Conservation (phyloP, 352 stramenopile genomes). For the Globisporangium cystogenes region DNA sequence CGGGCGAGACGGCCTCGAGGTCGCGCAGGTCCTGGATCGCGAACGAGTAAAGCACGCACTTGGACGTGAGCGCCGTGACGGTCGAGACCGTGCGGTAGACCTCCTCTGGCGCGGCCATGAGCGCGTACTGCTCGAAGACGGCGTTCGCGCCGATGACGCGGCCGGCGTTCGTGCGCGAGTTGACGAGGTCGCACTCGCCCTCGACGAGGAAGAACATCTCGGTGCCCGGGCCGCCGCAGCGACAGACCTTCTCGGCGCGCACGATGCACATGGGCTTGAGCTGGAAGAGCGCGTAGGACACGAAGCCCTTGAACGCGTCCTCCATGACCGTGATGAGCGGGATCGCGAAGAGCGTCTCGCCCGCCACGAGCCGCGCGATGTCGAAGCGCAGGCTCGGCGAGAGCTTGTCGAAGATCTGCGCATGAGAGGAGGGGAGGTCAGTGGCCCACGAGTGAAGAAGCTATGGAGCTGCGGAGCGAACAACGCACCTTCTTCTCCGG, state of each 20-base stretch:
- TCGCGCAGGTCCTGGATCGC: constrained; percentile 68
- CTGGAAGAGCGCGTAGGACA: constrained; percentile 82
- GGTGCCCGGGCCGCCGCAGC: constrained; percentile 51
- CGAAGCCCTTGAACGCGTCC: constrained; percentile 84
- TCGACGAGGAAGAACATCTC: constrained; percentile 87
- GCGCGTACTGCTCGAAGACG: constrained; percentile 80
- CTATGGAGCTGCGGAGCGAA: no score
- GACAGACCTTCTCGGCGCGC: constrained; percentile 70
- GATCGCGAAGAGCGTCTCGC: constrained; percentile 74
- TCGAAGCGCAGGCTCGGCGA: constrained; percentile 78
- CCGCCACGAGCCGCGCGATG: constrained; percentile 65
- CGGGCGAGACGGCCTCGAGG: constrained; percentile 60
- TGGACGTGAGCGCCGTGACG: constrained; percentile 55
- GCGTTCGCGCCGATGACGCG: constrained; percentile 63
- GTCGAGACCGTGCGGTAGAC: constrained; percentile 74
- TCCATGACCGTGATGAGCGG: constrained; percentile 84
- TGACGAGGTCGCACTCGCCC: constrained; percentile 75
- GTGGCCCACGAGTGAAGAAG: neutral
- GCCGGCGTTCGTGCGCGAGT: constrained; percentile 49
- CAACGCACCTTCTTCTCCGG: constrained; percentile 64
- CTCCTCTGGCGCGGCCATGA: constrained; percentile 64
- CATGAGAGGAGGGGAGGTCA: neutral
- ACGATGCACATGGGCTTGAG: constrained; percentile 72
- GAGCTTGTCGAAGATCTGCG: constrained; percentile 78
- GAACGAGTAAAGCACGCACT: constrained; percentile 80